These are phyloP conservation scores for Ogataea hybrid DNA, from an alignment of 1,139 yeast species.

Conservation along the genomic window DNA sequence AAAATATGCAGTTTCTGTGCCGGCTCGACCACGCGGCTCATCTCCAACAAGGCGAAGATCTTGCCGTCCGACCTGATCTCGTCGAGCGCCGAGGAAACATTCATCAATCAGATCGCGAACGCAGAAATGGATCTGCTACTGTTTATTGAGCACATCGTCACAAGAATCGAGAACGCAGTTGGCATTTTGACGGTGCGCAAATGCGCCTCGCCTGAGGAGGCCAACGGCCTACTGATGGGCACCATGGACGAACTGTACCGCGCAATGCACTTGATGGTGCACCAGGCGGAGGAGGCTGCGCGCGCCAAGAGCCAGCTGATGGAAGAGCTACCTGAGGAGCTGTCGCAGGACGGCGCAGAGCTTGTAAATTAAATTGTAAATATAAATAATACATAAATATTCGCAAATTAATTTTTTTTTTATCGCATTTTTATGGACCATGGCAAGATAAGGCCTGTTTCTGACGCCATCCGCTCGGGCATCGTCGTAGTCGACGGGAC, in stretches of 20 bases:
- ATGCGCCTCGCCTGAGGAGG: slow-evolving; percentile 9
- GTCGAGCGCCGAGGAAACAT: too few relatives aligned
- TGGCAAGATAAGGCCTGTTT: not conserved
- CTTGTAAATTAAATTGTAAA: not conserved
- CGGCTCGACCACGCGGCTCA: too few relatives aligned
- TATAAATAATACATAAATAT: not conserved
- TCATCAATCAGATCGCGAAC: too few relatives aligned
- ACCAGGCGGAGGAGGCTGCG: slow-evolving; percentile 3
- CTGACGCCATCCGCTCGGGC: slow-evolving; percentile 1
- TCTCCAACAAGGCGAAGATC: too few relatives aligned
- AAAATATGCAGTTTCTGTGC: too few relatives aligned
- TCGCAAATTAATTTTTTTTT: not conserved
- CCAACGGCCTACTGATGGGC: slow-evolving; percentile 8
- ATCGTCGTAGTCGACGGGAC: not conserved
- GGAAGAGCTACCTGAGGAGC: slow-evolving; percentile 1
- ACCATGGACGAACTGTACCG: slow-evolving; percentile 14
- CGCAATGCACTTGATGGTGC: slow-evolving; percentile 6
- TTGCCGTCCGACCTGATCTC: too few relatives aligned
- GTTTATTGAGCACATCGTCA: too few relatives aligned
- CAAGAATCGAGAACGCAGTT: too few relatives aligned
- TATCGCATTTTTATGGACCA: slow-evolving; percentile 2
- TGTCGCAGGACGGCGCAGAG: not conserved
- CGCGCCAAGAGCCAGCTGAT: not conserved
- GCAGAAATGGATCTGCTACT: too few relatives aligned
- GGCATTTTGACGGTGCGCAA: slow-evolving; percentile 28